phyloP scores from a whole-genome alignment of 257 asterid genomes.

The Gentiana straminea region DNA sequence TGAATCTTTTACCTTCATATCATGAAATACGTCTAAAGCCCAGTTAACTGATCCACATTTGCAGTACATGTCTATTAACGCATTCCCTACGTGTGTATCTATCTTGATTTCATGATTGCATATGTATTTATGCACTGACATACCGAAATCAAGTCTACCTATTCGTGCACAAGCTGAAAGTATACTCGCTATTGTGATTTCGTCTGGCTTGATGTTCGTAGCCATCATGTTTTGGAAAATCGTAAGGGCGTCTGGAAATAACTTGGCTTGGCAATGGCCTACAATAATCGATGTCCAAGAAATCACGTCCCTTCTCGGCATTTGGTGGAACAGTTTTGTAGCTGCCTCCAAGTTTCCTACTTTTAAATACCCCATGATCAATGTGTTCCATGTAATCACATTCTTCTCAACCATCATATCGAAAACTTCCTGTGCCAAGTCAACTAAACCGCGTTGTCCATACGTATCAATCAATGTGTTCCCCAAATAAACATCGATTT shows the following conservation, averaged over 20 bases:
- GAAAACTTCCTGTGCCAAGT: constrained; percentile 21
- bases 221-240: constrained; percentile 25
- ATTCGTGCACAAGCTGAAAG: constrained; percentile 32
- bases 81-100: constrained; percentile 25
- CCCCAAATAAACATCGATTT: constrained; percentile 24
- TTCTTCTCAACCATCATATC: constrained; percentile 23
- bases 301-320: constrained; percentile 29
- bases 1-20: constrained; percentile 23
- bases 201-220: constrained; percentile 23
- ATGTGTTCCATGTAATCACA: constrained; percentile 30
- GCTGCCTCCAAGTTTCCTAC: constrained; percentile 18
- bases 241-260: constrained; percentile 16
- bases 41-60: constrained; percentile 21
- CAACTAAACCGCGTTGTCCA: constrained; percentile 21
- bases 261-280: constrained; percentile 22
- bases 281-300: constrained; percentile 40
- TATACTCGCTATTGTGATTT: constrained; percentile 20
- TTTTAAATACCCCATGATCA: constrained; percentile 30
- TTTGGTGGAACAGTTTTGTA: constrained; percentile 20
- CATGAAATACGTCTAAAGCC: constrained; percentile 24
- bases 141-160: constrained; percentile 27
- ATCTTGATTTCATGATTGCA: constrained; percentile 9
- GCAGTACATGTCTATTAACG: constrained; percentile 34
- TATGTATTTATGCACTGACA: constrained; percentile 18
- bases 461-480: constrained; percentile 30